These are phyloP conservation scores for Jamesozyma piceae DNA, from an alignment of 805 yeast genomes.

Conservation along the genomic window DNA sequence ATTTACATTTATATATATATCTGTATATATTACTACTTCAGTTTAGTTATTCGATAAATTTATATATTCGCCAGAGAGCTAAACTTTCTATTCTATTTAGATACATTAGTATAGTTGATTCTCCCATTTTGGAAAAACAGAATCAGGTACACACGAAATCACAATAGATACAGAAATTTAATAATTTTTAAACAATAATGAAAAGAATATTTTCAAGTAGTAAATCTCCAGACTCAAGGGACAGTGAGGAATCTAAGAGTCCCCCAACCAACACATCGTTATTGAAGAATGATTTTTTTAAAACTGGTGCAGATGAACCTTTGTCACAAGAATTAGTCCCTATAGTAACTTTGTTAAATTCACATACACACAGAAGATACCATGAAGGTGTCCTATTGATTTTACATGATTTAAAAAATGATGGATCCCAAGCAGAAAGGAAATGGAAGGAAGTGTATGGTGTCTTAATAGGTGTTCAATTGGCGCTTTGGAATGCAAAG, in stretches of 20 bases:
- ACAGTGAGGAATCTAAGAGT: neutral
- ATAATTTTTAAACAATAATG: conserved; percentile 10
- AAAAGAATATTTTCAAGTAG: conserved; percentile 22
- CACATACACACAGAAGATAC: conserved; percentile 68
- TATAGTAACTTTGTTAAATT: conserved; percentile 61
- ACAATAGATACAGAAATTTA: no score
- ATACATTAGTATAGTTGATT: no score
- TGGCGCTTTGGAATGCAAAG: conserved; percentile 87
- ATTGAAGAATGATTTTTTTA: neutral
- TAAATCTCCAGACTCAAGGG: neutral
- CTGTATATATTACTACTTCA: no score
- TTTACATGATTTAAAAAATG: conserved; percentile 63
- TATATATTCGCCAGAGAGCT: no score
- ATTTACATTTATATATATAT: no score
- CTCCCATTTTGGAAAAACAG: no score
- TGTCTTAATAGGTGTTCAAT: conserved; percentile 78
- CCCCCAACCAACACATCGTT: neutral
- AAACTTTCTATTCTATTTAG: no score
- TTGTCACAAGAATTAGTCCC: conserved; percentile 44
- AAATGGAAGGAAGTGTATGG: conserved; percentile 92
- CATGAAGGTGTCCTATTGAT: conserved; percentile 69
- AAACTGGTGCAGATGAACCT: conserved; percentile 1
- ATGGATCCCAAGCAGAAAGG: conserved; percentile 78
- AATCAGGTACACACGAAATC: no score
- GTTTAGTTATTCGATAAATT: no score